Base-by-base conservation (phyloP, 441 rosid species). In the Brassica hybrid region DNA sequence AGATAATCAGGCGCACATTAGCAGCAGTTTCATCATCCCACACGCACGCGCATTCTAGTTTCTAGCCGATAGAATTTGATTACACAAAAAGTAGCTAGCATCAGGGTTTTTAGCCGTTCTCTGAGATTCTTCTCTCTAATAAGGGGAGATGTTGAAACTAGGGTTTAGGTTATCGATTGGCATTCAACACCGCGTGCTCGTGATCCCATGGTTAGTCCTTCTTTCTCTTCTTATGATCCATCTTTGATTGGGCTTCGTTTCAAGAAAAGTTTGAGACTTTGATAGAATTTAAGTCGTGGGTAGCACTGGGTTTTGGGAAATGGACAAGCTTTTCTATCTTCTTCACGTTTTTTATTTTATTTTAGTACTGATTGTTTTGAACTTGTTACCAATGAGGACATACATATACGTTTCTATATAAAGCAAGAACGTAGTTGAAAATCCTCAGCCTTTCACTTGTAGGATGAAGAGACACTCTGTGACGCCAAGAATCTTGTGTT, bases 101-200 rank as follows among this genome's bases (percentile, higher is more conserved):
- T 36, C 69, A 76, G 76, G 85, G 84, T 3, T 76, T 71, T 65
- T n/a, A 7, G 67, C 63, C 16, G 17, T 30, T 19, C 67, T 48
- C 36, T 30, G 34, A 66, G 65, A 25, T 8, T 34, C 50, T 27
- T 27, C 30, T 27, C 30, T 27, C 75, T 71, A 61, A 54, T 17
- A 36, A 36, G 13, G 12, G 18, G 66, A 30, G 75, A 73, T 67
- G 83, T 57, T 83, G 50, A 83, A 78, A 65, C 13, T 81, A 27
- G 79, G 85, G 30, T 78, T 80, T 78, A 81, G 77, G 71, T 48
- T 87, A 81, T 64, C 85, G 21, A 36, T 68, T 25, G 65, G 65
- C 18, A 70, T 76, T 78, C 86, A 76, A 27, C 71, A 72, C 73
- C 85, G 80, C 16, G 59, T 78, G 7, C 41, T 81, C 72, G 50